Conservation (phyloP, 768 basidiomycete genomes). For the Melanogaster broomeanus region DNA sequence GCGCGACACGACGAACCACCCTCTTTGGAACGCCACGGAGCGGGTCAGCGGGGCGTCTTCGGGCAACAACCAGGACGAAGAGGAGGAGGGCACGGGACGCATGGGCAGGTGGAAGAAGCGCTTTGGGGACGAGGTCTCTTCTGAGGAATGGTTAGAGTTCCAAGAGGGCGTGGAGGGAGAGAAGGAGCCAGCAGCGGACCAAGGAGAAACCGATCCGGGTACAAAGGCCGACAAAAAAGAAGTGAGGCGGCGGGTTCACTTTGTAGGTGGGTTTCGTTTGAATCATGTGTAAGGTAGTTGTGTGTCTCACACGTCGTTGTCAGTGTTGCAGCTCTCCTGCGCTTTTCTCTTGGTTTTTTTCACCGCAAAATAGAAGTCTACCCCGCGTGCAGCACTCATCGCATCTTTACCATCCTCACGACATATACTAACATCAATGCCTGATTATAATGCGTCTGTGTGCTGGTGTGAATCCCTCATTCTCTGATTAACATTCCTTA, state of each 20-base stretch:
- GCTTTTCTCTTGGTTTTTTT: background rate
- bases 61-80: conserved; percentile 54
- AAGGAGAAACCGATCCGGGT: conserved; percentile 22
- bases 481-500: too few species aligned
- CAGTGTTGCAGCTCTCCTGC: background rate
- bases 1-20: conserved; percentile 87
- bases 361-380: background rate
- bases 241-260: conserved; percentile 4
- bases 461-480: too few species aligned
- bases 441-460: too few species aligned
- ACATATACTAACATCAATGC: background rate
- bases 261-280: conserved; percentile 2
- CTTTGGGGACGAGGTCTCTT: conserved; percentile 57
- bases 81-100: conserved; percentile 71
- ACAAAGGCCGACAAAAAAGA: conserved; percentile 14
- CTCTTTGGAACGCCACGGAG: conserved; percentile 76
- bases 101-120: conserved; percentile 78
- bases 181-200: conserved; percentile 25
- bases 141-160: conserved; percentile 30
- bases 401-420: background rate
- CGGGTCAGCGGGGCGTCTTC: conserved; percentile 50
- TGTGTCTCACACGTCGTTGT: background rate
- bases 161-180: conserved; percentile 28
- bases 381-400: background rate
- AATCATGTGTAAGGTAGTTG: background rate